These are phyloP conservation scores for Takashimella koratensis DNA, from an alignment of 1,284 basidiomycete genomes.

Conservation along the genomic window DNA sequence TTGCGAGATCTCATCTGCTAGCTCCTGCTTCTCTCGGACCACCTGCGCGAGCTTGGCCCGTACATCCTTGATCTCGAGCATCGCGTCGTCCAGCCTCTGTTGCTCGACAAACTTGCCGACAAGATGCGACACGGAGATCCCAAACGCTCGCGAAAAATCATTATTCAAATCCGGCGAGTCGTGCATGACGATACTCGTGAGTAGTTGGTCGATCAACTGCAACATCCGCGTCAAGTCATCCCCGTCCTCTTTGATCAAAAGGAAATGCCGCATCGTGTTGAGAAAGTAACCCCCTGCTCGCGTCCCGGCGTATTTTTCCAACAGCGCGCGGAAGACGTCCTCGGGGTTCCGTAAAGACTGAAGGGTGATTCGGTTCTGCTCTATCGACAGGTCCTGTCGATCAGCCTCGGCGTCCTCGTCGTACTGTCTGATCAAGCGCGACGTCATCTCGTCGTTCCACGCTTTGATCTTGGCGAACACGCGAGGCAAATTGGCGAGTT, in stretches of 20 bases:
- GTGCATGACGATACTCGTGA: conserved; percentile 90
- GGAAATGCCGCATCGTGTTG: conserved; percentile 85
- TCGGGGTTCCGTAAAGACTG: conserved; percentile 74
- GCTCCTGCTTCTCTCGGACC: conserved; percentile 49
- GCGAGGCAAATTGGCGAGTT: conserved; percentile 71
- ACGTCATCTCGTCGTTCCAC: conserved; percentile 60
- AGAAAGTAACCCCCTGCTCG: conserved; percentile 83
- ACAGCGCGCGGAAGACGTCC: conserved; percentile 81
- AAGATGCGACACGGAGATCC: conserved; percentile 82
- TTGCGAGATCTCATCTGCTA: conserved; percentile 75
- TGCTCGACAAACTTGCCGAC: conserved; percentile 89
- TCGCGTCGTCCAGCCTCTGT: conserved; percentile 73
- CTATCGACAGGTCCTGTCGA: conserved; percentile 70
- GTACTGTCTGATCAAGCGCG: conserved; percentile 66
- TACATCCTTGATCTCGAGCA: conserved; percentile 70
- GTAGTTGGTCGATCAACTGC: conserved; percentile 87
- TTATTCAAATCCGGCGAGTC: conserved; percentile 63
- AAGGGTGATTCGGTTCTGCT: conserved; percentile 71
- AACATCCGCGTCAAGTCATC: conserved; percentile 80
- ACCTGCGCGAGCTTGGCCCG: conserved; percentile 56
- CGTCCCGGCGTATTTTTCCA: conserved; percentile 67
- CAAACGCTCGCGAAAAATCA: conserved; percentile 79
- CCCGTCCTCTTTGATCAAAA: conserved; percentile 85
- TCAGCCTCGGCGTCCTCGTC: conserved; percentile 71
- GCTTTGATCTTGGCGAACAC: conserved; percentile 69